Evolutionary conservation across 306 rosid genomes (phyloP).

Genomic region (Acacia acuminata): DNA sequence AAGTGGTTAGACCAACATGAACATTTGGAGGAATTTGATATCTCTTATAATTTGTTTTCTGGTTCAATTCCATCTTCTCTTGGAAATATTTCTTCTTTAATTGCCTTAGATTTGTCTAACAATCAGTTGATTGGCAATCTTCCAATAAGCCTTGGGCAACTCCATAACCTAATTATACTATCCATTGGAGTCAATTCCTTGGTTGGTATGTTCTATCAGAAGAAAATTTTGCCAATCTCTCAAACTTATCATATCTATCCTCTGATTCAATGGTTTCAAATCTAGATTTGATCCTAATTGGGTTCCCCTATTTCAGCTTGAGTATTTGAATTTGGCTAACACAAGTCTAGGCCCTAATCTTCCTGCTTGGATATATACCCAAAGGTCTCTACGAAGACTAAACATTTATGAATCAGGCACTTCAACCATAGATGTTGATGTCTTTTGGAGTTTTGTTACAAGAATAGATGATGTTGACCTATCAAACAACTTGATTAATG

Average conservation of each 20-base stretch:
- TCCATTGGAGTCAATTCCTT: too few species aligned
- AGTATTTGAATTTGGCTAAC: not conserved
- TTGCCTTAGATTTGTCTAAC: not conserved
- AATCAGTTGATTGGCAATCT: not conserved
- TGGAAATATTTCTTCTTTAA: not conserved
- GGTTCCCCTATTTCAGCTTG: not conserved
- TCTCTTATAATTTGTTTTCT: too few species aligned
- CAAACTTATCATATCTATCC: not conserved
- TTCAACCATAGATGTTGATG: not conserved
- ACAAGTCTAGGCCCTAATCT: not conserved
- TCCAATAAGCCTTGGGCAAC: not conserved
- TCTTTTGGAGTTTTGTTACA: not conserved
- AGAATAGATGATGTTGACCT: not conserved
- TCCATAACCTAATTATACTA: too few species aligned
- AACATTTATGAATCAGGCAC: not conserved
- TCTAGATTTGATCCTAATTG: not conserved
- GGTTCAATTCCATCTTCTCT: not conserved
- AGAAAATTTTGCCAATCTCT: too few species aligned
- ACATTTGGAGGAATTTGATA: too few species aligned
- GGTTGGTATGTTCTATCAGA: not conserved
- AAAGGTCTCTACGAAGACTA: not conserved
- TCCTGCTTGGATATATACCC: not conserved
- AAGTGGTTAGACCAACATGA: too few species aligned
- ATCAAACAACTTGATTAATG: not conserved
- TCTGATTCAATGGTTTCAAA: not conserved